phyloP scores from a whole-genome alignment of 2,329 filamentous ascomycete species.

The Sphaerulina musiva region DNA sequence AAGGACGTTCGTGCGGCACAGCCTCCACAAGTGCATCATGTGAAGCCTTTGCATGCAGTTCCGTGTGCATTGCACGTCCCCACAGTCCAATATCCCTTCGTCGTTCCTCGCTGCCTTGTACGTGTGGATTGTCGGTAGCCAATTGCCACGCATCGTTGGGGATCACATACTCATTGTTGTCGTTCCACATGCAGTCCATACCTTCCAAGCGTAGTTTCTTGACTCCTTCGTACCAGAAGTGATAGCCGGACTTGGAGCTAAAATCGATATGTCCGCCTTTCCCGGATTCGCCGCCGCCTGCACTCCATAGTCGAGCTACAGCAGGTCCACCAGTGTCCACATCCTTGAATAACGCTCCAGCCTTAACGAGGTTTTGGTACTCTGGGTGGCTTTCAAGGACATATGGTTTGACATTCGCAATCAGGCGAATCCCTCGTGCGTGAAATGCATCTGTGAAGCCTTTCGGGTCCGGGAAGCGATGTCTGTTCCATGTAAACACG shows the following conservation, averaged over 20 bases:
- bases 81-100: conserved; percentile 57
- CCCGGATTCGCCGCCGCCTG: conserved; percentile 62
- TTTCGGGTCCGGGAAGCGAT: conserved; percentile 63
- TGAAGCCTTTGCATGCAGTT: conserved; percentile 64
- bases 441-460: conserved; percentile 58
- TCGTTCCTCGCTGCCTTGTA: conserved; percentile 30
- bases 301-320: conserved; percentile 62
- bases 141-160: conserved; percentile 60
- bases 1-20: conserved; percentile 55
- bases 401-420: conserved; percentile 70
- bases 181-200: conserved; percentile 71
- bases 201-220: conserved; percentile 55
- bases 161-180: conserved; percentile 70
- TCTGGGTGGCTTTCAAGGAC: conserved; percentile 61
- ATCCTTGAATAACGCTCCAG: conserved; percentile 59
- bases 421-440: conserved; percentile 57
- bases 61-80: conserved; percentile 63
- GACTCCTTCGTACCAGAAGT: conserved; percentile 67
- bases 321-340: conserved; percentile 44
- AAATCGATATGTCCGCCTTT: conserved; percentile 69
- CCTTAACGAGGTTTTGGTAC: conserved; percentile 54
- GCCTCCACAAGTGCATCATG: conserved; percentile 58
- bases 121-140: conserved; percentile 44
- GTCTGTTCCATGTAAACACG: conserved; percentile 64
- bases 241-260: conserved; percentile 58